Evolutionary conservation across 2,329 filamentous ascomycete species (phyloP).

Genomic region (Penicillium capsulatum): DNA sequence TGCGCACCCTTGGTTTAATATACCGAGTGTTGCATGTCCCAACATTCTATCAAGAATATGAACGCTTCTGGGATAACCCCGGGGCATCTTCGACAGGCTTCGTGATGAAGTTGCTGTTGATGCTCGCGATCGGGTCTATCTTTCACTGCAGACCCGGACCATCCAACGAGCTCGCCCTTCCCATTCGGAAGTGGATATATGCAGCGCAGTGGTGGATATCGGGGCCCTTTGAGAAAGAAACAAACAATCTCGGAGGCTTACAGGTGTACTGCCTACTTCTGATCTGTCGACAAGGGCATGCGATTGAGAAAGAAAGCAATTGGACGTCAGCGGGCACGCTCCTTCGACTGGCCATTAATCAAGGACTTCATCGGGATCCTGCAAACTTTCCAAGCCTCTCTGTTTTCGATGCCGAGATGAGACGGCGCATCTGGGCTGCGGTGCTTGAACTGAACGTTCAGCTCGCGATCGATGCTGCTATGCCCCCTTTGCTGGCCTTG

Average conservation of each 20-base stretch:
- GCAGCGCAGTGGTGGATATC: constrained; percentile 36
- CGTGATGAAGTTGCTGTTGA: constrained; percentile 30
- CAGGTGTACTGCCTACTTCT: constrained; percentile 36
- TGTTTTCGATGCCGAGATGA: constrained; percentile 25
- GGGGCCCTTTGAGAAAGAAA: constrained; percentile 32
- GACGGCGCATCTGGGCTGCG: constrained; percentile 29
- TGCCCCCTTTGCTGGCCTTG: constrained; percentile 12
- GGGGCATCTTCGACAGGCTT: constrained; percentile 15
- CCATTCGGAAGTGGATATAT: constrained; percentile 28
- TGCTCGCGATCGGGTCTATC: constrained; percentile 31
- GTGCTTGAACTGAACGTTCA: constrained; percentile 29
- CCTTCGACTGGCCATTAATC: constrained; percentile 27
- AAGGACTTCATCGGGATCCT: constrained; percentile 35
- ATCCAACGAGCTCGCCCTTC: constrained; percentile 8
- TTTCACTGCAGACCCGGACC: constrained; percentile 20
- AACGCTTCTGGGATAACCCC: constrained; percentile 26
- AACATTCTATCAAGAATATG: constrained; percentile 32
- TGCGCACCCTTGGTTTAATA: constrained; percentile 29
- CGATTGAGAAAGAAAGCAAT: constrained; percentile 30
- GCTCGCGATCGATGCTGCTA: constrained; percentile 21
- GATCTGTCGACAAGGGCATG: constrained; percentile 30
- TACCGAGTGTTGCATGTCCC: constrained; percentile 35
- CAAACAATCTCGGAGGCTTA: constrained; percentile 28
- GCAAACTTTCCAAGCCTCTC: constrained; percentile 15
- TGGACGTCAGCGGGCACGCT: constrained; percentile 36